Evolutionary conservation across 192 early-diverging fungal species (phyloP).

Genomic region (Rhizophagus sp.): DNA sequence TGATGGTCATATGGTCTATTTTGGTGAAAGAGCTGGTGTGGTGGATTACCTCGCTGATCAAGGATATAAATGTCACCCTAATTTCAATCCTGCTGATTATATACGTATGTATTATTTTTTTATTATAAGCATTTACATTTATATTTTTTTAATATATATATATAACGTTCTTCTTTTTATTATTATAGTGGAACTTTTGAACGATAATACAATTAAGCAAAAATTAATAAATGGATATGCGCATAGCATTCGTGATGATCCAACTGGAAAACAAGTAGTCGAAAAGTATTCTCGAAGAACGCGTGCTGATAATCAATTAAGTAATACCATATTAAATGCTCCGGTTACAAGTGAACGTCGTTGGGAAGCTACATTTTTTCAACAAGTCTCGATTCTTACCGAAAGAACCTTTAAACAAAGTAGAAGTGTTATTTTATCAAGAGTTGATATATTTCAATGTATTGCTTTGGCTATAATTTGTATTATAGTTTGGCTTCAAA

Average conservation of each 20-base stretch:
- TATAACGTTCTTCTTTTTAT: not conserved
- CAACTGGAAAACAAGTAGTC: conserved; percentile 4
- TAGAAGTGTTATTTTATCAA: conserved; percentile 4
- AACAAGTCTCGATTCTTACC: conserved; percentile 20
- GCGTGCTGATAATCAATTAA: not conserved
- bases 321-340: not conserved
- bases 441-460: not conserved
- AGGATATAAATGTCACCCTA: conserved; percentile 8
- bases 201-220: not conserved
- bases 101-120: conserved; percentile 19
- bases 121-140: not conserved
- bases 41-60: conserved; percentile 13
- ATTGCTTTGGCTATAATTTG: not conserved
- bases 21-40: conserved; percentile 39
- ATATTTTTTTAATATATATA: not conserved
- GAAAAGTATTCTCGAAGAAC: not conserved
- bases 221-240: conserved; percentile 4
- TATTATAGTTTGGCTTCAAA: conserved; percentile 3
- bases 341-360: not conserved
- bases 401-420: conserved; percentile 23
- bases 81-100: conserved; percentile 29
- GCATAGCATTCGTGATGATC: not conserved
- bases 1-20: conserved; percentile 70
- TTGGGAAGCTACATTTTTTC: conserved; percentile 23
- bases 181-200: conserved; percentile 20